These are phyloP conservation scores for Xanthoconium stramineum DNA, from an alignment of 768 basidiomycete species.

Conservation along the genomic window DNA sequence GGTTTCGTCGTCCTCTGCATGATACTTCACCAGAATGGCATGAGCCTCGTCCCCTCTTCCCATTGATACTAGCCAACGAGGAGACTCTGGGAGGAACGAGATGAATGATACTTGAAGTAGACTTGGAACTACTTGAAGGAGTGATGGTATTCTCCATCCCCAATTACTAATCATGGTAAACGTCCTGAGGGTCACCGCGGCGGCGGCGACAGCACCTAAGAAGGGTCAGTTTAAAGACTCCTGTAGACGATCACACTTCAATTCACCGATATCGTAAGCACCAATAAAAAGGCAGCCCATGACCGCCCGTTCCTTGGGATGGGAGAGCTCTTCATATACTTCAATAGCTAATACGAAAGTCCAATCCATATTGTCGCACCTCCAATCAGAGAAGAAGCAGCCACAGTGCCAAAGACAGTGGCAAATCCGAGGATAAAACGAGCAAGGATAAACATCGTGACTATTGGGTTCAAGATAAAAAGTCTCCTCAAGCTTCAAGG, in stretches of 20 bases:
- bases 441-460: not conserved
- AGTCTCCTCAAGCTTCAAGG: not conserved
- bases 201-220: slow-evolving; percentile 32
- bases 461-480: not conserved
- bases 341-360: not conserved
- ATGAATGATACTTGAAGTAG: too few relatives aligned
- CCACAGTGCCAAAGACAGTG: not conserved
- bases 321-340: slow-evolving; percentile 4
- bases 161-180: slow-evolving; percentile 51
- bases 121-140: too few relatives aligned
- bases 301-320: slow-evolving; percentile 16
- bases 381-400: not conserved
- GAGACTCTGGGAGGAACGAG: too few relatives aligned
- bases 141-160: slow-evolving; percentile 59
- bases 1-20: too few relatives aligned
- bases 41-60: too few relatives aligned
- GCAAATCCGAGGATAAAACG: not conserved
- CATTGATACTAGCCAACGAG: too few relatives aligned
- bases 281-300: not conserved
- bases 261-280: not conserved
- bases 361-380: not conserved
- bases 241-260: not conserved
- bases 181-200: slow-evolving; percentile 34
- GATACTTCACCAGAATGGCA: too few relatives aligned
- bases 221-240: not conserved